Base-by-base conservation (phyloP, 73 alveolate genomes). In the Durusdinium trenchii region DNA sequence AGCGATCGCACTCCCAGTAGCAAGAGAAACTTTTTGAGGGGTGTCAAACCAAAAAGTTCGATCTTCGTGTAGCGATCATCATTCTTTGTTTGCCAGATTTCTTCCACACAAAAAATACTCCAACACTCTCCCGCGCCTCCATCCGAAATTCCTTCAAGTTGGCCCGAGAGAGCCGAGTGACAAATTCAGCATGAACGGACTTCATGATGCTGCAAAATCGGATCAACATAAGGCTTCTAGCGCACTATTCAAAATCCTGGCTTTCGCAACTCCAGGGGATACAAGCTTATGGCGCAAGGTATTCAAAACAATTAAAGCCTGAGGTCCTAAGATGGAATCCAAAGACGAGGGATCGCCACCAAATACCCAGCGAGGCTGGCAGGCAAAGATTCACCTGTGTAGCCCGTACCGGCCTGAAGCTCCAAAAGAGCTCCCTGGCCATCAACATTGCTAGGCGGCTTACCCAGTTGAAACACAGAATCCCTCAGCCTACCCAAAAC, bases 31-130 rank as follows among this genome's bases (percentile, higher is more conserved):
- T 35, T 48, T 38, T 61, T 23, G 14, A 28, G 90, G 78, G 1
- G 78, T n/a, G 0, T 45, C 98, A 40, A 92, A 92, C 90, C 89
- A 73, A 35, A 32, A 38, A 35, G n/a, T 92, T 92, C 7, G 90
- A n/a, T 12, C 14, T 12, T 6, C 98, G 98, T 5, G 98, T 90
- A 61, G 67, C 98, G 7, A 92, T 47, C 14, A 92, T 28, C 36
- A 92, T 38, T 26, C 98, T 73, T 30, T 92, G 98, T 9, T 46
- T 40, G 14, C 98, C 98, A 18, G 52, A 46, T 90, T 92, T 92
- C 89, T 92, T 92, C 98, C 98, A 92, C 50, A 92, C 98, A 23
- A 18, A n/a, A 32, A 69, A 90, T 2, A 90, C 6, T 32, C 97
- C 97, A 42, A 51, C 96, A 23, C n/a, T n/a, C 51, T 89, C 96